phyloP scores from a whole-genome alignment of 1,284 basidiomycete genomes.

The Malassezia restricta region DNA sequence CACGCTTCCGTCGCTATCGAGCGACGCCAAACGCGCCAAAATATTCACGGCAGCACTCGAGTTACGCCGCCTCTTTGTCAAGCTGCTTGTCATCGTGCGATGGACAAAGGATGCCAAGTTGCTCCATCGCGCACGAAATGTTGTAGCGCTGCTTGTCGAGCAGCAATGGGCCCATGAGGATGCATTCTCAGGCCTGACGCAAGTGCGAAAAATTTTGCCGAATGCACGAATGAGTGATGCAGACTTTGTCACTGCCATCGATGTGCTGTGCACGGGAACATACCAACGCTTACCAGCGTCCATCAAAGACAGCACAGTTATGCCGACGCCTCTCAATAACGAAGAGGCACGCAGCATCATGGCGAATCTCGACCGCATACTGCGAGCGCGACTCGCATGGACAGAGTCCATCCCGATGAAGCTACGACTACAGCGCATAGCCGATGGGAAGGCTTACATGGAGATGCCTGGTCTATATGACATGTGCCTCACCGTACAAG shows the following conservation, averaged over 20 bases:
- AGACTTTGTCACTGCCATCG: slow-evolving; percentile 73
- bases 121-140: slow-evolving; percentile 31
- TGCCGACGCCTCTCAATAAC: slow-evolving; percentile 58
- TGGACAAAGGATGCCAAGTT: slow-evolving; percentile 31
- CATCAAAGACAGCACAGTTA: slow-evolving; percentile 58
- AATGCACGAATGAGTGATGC: slow-evolving; percentile 60
- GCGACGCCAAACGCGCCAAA: slow-evolving; percentile 64
- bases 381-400: slow-evolving; percentile 58
- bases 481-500: slow-evolving; percentile 52
- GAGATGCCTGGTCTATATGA: slow-evolving; percentile 63
- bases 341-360: slow-evolving; percentile 58
- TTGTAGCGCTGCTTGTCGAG: slow-evolving; percentile 34
- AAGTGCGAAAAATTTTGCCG: slow-evolving; percentile 53
- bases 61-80: slow-evolving; percentile 75
- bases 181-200: slow-evolving; percentile 56
- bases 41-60: slow-evolving; percentile 76
- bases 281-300: slow-evolving; percentile 64
- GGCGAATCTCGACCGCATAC: slow-evolving; percentile 60
- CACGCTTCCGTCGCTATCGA: slow-evolving; percentile 75
- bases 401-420: slow-evolving; percentile 39
- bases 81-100: slow-evolving; percentile 54
- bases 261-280: slow-evolving; percentile 68
- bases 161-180: slow-evolving; percentile 68
- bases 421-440: slow-evolving; percentile 56
- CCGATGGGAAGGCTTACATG: slow-evolving; percentile 69